Evolutionary conservation across 129 eudicot genomes (phyloP), one percentile per base, ranked within the genome.

Genomic region (Logfia minima): DNA sequence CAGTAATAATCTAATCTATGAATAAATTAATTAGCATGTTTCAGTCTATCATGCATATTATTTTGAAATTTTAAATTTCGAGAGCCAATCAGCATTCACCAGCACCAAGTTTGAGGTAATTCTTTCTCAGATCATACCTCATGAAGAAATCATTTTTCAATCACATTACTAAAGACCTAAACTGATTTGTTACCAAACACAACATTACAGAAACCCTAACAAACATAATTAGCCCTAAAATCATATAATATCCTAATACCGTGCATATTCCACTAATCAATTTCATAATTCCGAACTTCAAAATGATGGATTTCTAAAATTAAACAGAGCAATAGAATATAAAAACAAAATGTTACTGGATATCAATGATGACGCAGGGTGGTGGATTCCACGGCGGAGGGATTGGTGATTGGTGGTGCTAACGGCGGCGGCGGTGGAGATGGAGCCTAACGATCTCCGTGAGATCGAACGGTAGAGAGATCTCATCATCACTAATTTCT

Each of bases 391-490:
- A 68, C 73, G 79, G 83, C 61, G 68, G 55, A 51, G 53, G 61
- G 53, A 74, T 60, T 79, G 84, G 83, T 77, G 60, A 79, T n/a
- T 67, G 83, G 58, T 69, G 84, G 80, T 55, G 62, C 22, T 68
- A 48, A 64, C 77, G 41, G 79, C 76, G 80, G 85, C 80, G 60
- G 80, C 62, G 61, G 83, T n/a, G 71, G 86, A 18, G 43, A 86
- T 51, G 31, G 72, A 77, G 37, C 48, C 64, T 64, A 75, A 41
- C 75, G 92, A 87, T 86, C 92, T 77, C 65, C 85, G 87, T 52
- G 75, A 74, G 80, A 90, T 78, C 75, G 89, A 83, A 9, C 98
- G 96, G 74, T 81, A 81, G 70, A 92, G 56, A 55, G 93, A 90
- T 86, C 98, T 83, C 85, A 90, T 80, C 85, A 85, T 70, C 85